Percentiles rank a stretch among this genome's conserved stretches.
phyloP scores from a whole-genome alignment of 2,329 filamentous ascomycete species.

The Clonostachys chloroleuca region DNA sequence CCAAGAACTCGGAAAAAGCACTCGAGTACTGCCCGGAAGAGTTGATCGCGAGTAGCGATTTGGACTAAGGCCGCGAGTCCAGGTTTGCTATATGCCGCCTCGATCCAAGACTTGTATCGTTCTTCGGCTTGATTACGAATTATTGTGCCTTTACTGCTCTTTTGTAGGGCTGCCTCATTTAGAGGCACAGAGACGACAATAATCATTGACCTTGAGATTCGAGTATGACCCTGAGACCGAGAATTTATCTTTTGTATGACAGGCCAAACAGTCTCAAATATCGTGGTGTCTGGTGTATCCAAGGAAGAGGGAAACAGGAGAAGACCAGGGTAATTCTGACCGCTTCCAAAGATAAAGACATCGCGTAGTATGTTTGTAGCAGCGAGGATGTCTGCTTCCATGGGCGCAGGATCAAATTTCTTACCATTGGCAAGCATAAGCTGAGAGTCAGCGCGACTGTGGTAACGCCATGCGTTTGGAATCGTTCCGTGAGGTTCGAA shows the following conservation, averaged over 20 bases:
- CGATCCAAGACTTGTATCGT: slow-evolving; percentile 39
- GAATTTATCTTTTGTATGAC: slow-evolving; percentile 40
- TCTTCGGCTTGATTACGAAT: slow-evolving; percentile 46
- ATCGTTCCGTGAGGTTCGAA: slow-evolving; percentile 51
- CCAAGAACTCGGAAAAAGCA: slow-evolving; percentile 24
- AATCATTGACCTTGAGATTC: slow-evolving; percentile 45
- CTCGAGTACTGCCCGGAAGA: slow-evolving; percentile 20
- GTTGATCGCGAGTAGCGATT: slow-evolving; percentile 21
- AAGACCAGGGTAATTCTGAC: slow-evolving; percentile 47
- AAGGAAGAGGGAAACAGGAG: slow-evolving; percentile 42
- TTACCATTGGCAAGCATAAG: slow-evolving; percentile 62
- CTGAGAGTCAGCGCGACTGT: slow-evolving; percentile 56
- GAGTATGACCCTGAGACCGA: slow-evolving; percentile 42
- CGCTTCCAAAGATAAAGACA: slow-evolving; percentile 58
- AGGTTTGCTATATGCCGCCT: slow-evolving; percentile 30
- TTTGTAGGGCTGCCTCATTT: slow-evolving; percentile 32
- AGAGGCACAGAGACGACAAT: slow-evolving; percentile 29
- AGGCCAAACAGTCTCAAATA: slow-evolving; percentile 35
- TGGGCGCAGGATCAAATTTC: slow-evolving; percentile 61
- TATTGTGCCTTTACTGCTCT: slow-evolving; percentile 60
- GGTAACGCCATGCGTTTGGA: slow-evolving; percentile 54
- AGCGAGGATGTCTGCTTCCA: slow-evolving; percentile 50
- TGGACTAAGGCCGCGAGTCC: not conserved
- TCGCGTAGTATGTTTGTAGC: slow-evolving; percentile 35
- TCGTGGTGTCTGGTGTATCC: slow-evolving; percentile 18